These are phyloP conservation scores for Oehlia diaphana DNA, from an alignment of 192 early-diverging fungal species.

Conservation along the genomic window DNA sequence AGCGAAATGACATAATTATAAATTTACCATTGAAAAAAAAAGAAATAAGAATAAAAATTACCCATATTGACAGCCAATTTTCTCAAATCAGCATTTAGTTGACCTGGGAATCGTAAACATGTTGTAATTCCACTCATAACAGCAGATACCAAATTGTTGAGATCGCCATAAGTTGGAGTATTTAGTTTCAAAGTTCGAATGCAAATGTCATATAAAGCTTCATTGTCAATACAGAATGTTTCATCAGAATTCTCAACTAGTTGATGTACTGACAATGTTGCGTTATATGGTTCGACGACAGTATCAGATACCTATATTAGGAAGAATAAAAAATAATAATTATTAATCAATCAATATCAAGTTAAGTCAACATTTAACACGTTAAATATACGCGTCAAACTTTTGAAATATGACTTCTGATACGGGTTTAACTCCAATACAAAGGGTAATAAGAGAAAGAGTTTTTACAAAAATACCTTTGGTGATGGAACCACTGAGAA, in stretches of 20 bases:
- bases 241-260: conserved; percentile 99
- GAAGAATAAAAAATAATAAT: background rate
- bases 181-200: conserved; percentile 94
- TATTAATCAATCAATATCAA: too few relatives aligned
- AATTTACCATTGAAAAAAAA: background rate
- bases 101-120: conserved; percentile 98
- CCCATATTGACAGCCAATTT: conserved; percentile 85
- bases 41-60: conserved; percentile 32
- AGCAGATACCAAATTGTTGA: conserved; percentile 94
- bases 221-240: conserved; percentile 99
- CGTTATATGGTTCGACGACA: conserved; percentile 99
- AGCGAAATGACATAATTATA: background rate
- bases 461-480: conserved; percentile 56
- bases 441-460: conserved; percentile 26
- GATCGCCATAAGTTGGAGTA: conserved; percentile 90
- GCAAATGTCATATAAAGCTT: conserved; percentile 99
- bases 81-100: conserved; percentile 87
- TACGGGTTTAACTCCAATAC: background rate
- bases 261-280: conserved; percentile 97
- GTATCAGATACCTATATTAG: conserved; percentile 81
- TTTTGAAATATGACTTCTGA: background rate
- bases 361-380: too few relatives aligned
- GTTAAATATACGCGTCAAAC: background rate
- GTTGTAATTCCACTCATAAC: conserved; percentile 98
- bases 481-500: conserved; percentile 97